phyloP scores from a whole-genome alignment of 2,329 filamentous ascomycete species.

The Neurospora sp. region DNA sequence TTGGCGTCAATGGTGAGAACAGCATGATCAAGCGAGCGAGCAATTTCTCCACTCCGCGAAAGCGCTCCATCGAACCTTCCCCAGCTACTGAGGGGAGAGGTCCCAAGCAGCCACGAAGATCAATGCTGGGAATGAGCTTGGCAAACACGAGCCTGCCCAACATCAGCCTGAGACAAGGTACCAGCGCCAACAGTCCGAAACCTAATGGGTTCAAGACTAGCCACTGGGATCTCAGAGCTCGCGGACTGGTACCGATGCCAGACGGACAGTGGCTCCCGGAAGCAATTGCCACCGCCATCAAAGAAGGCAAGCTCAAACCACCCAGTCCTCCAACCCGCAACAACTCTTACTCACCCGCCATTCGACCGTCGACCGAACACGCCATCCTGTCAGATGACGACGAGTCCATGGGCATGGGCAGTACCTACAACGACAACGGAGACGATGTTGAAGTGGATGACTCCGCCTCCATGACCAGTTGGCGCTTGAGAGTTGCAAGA shows the following conservation, averaged over 20 bases:
- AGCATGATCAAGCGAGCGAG: slow-evolving; percentile 5
- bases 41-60: slow-evolving; percentile 14
- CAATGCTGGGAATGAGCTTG: slow-evolving; percentile 10
- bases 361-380: neutral
- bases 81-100: slow-evolving; percentile 14
- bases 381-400: neutral
- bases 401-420: neutral
- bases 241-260: slow-evolving; percentile 38
- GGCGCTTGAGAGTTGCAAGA: neutral
- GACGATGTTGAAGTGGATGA: neutral
- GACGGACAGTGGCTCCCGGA: slow-evolving; percentile 46
- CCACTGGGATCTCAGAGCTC: slow-evolving; percentile 26
- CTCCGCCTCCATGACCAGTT: neutral
- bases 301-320: slow-evolving; percentile 25
- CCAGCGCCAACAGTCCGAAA: neutral
- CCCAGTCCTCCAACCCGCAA: slow-evolving; percentile 13
- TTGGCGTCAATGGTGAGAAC: neutral
- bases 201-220: slow-evolving; percentile 17
- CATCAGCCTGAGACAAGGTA: neutral
- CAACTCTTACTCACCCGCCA: neutral
- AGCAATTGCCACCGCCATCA: slow-evolving; percentile 36
- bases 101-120: slow-evolving; percentile 17
- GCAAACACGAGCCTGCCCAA: neutral
- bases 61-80: slow-evolving; percentile 13
- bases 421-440: neutral